Conservation (phyloP, 257 asterid species). For the Solanum peruvianum region DNA sequence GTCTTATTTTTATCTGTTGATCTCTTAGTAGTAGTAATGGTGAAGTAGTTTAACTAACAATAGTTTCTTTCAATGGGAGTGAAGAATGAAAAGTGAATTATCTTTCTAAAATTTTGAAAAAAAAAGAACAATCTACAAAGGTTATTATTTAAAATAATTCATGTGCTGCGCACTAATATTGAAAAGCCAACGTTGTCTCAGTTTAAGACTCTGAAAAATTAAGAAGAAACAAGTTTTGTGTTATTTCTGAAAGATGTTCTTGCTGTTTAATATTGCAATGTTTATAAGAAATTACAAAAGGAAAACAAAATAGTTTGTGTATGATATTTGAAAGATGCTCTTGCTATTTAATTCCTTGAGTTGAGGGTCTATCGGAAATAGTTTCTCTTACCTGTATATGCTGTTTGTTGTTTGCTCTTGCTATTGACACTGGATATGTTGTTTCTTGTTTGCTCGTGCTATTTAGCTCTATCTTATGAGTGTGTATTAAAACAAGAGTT, state of each 20-base stretch:
- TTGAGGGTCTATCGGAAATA: not conserved
- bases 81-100: not conserved
- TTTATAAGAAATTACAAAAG: not conserved
- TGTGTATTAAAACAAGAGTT: not conserved
- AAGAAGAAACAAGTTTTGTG: not conserved
- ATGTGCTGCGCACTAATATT: not conserved
- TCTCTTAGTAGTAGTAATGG: not conserved
- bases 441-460: not conserved
- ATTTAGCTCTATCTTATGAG: not conserved
- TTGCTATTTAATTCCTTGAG: not conserved
- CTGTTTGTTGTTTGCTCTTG: not conserved
- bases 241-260: not conserved
- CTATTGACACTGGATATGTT: not conserved
- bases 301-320: not conserved
- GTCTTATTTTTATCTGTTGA: not conserved
- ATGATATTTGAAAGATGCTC: not conserved
- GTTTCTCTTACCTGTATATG: not conserved
- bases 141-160: not conserved
- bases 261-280: not conserved
- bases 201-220: not conserved
- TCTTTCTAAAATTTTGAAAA: not conserved
- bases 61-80: not conserved
- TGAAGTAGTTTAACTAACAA: not conserved
- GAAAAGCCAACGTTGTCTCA: not conserved
- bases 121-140: not conserved